Evolutionary conservation across 306 rosid species (phyloP), one percentile per base, ranked within the genome.

Genomic region (Gillenia trifoliata): DNA sequence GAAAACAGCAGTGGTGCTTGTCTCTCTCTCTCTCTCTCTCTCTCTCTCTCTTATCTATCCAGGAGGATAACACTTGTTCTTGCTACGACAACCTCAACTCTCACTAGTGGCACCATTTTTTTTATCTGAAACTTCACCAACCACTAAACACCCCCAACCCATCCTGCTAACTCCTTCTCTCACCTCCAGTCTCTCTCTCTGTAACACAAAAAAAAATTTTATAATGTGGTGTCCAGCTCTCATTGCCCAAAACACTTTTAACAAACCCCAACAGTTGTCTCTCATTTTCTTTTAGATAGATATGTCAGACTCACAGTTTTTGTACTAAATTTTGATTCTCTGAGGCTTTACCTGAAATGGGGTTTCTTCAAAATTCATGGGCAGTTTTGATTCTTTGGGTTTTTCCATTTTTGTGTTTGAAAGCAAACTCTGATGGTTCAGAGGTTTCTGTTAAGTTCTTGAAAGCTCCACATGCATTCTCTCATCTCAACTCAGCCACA

Each of bases 391-490:
- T 86, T 62, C 81, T 72, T 72, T 88, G 83, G 80, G 67, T 75
- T 49, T 74, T 83, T 25, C 74, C 75, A 67, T 40, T 84, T 17
- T 81, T 90, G 68, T 78, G 86, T 73, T 82, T 79, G 30, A 55
- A 73, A 74, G 75, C 81, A 56, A 49, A 73, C 78, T 86, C 86
- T 75, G 77, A 64, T 57, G 81, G 78, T 70, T 88, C 90, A 52
- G 84, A 78, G 72, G 64, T 85, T 67, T 69, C 79, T 72, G 83
- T 91, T 76, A 88, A 89, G 79, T 87, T 93, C 89, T 83, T 88
- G 85, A 91, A 88, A 67, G 82, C 89, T 49, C 98, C 98, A 8
- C 80, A 80, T 69, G 80, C 89, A 78, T 87, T 93, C 79, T 93
- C 97, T n/a, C 91, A 83, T 72, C 80, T 83, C 77, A 93, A 71